phyloP scores from a whole-genome alignment of 805 yeast species.

The Kodamaea kaohsiungensis region DNA sequence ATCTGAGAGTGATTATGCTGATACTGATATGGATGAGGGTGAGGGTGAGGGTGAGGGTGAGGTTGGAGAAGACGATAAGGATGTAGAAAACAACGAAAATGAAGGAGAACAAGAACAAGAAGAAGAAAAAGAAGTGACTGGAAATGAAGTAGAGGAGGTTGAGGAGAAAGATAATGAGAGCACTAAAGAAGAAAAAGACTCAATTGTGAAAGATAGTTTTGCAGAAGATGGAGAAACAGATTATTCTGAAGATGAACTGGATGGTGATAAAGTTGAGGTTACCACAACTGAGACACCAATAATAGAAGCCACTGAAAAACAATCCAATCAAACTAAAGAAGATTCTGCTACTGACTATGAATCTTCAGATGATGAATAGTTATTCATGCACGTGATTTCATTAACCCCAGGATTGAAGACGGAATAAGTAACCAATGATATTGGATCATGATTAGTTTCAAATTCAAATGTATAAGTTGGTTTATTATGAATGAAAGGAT shows the following conservation, averaged over 20 bases:
- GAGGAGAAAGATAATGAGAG: neutral
- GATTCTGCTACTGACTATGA: neutral
- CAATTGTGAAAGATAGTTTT: neutral
- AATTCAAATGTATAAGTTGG: too few species aligned
- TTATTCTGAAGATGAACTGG: constrained; percentile 9
- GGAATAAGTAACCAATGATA: too few species aligned
- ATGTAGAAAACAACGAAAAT: constrained; percentile 9
- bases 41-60: constrained; percentile 7
- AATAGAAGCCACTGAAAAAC: neutral
- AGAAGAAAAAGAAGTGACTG: too few species aligned
- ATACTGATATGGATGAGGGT: neutral
- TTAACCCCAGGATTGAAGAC: neutral
- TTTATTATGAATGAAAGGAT: too few species aligned
- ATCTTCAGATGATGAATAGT: neutral
- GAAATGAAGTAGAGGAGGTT: neutral
- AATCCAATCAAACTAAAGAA: neutral
- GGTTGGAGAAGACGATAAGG: constrained; percentile 4
- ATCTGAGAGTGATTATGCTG: neutral
- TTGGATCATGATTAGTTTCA: too few species aligned
- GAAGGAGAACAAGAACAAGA: too few species aligned
- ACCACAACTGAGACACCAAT: neutral
- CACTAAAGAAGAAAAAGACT: neutral
- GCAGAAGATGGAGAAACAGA: constrained; percentile 5
- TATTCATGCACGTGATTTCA: neutral
- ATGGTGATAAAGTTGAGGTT: neutral